Base-by-base conservation (phyloP, 1,284 basidiomycete genomes). In the Melanopsichium pennsylvanicum region DNA sequence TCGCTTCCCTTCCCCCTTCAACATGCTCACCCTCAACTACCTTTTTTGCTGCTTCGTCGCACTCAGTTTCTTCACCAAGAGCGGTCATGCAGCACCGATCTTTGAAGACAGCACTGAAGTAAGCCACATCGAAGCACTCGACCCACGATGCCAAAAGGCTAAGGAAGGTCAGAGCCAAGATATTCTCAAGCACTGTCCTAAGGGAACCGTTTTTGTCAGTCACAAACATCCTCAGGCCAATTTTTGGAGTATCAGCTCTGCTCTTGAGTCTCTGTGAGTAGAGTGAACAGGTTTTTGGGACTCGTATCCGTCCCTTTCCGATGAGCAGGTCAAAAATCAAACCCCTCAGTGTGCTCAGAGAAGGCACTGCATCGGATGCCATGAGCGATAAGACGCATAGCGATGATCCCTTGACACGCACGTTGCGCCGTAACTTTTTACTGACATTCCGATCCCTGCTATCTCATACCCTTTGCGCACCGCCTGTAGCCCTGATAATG, bases 141-240 rank as follows among this genome's bases (percentile, higher is more conserved):
- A 50, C n/a, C 31, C 29, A 18, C 16, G 19, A 27, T 68, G 64
- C 16, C 64, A 68, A 39, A 37, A 44, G n/a, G 51, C 54, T 37
- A 68, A 58, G 40, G 26, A 29, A 8, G 8, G 8, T 6, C 5
- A 9, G 0, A 1, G 19, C 11, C 10, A 11, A 15, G 21, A 62
- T 16, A 47, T 52, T 2, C 59, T 68, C 13, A 3, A 9, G 2
- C 38, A 41, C 16, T 68, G 64, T 33, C 59, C 64, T 1, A 26
- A 27, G 2, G 41, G 38, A 9, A 68, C 59, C 5, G 40, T 57
- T 9, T 68, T 62, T 12, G 64, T 68, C 9, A 62, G 59, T 32
- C 40, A 54, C 9, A 38, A 25, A 3, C 40, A 62, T 35, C 52
- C 58, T 2, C 7, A 22, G 10, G 54, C 64, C 11, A 12, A 9